Evolutionary conservation across 805 yeast genomes (phyloP).

Genomic region (Myxozyma vanderwaltii): DNA sequence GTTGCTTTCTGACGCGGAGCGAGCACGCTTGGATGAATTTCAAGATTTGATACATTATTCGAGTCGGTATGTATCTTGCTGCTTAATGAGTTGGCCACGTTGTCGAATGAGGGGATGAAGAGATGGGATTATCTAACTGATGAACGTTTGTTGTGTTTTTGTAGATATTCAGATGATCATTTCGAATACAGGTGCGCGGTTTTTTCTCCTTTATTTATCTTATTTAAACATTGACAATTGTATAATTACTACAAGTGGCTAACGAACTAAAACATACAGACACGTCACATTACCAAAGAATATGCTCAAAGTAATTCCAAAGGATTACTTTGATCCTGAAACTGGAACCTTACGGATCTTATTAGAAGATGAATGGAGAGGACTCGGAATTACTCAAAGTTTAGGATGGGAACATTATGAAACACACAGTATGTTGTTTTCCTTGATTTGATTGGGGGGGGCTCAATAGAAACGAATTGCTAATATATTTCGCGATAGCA

Average conservation of each 20-base stretch:
- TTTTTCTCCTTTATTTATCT: not conserved
- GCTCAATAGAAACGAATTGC: too few relatives aligned
- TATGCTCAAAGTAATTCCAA: constrained; percentile 90
- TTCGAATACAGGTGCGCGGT: constrained; percentile 67
- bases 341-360: constrained; percentile 91
- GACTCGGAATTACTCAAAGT: constrained; percentile 94
- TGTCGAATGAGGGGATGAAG: too few relatives aligned
- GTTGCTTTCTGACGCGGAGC: constrained; percentile 76
- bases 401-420: constrained; percentile 98
- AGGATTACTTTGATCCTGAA: constrained; percentile 89
- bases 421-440: constrained; percentile 59
- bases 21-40: constrained; percentile 84
- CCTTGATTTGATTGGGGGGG: too few relatives aligned
- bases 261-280: too few relatives aligned
- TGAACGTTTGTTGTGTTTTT: not conserved
- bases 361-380: constrained; percentile 97
- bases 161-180: constrained; percentile 82
- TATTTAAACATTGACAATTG: too few relatives aligned
- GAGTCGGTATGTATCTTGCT: constrained; percentile 64
- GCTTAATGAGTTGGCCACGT: too few relatives aligned
- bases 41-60: constrained; percentile 94
- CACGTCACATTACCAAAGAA: constrained; percentile 97
- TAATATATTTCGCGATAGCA: constrained; percentile 46
- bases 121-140: too few relatives aligned
- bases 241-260: too few relatives aligned